Conservation (phyloP, 148 eudicot genomes). For the Hydrangea macrophylla region DNA sequence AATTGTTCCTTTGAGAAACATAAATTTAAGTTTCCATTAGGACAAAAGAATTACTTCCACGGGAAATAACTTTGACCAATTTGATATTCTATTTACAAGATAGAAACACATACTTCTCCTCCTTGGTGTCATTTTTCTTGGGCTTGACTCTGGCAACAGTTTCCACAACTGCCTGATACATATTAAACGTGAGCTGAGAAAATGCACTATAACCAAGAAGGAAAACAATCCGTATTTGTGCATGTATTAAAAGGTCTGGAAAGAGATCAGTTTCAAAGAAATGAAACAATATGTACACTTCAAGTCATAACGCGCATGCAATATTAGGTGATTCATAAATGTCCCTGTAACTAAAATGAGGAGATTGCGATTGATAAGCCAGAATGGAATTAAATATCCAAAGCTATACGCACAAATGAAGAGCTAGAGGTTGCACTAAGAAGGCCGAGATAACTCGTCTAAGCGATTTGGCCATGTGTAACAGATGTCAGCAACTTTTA, state of each 20-base stretch:
- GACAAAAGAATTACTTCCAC: background rate
- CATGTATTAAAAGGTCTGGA: background rate
- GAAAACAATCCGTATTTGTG: background rate
- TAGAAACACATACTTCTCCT: constrained; percentile 76
- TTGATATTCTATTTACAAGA: constrained; percentile 9
- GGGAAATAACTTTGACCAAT: background rate
- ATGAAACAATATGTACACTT: background rate
- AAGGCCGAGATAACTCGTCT: too few relatives aligned
- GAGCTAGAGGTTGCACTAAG: too few relatives aligned
- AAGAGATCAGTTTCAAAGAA: background rate
- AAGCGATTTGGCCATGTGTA: too few relatives aligned
- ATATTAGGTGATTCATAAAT: too few relatives aligned
- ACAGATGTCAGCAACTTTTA: too few relatives aligned
- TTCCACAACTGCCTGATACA: constrained; percentile 85
- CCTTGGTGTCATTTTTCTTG: constrained; percentile 95
- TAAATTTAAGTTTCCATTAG: background rate
- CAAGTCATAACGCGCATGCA: too few relatives aligned
- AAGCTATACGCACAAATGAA: too few relatives aligned
- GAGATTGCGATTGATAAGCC: too few relatives aligned
- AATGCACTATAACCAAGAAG: background rate
- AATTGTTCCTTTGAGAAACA: background rate
- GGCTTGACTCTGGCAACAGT: constrained; percentile 96
- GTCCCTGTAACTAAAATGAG: too few relatives aligned
- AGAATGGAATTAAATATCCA: too few relatives aligned
- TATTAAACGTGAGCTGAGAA: constrained; percentile 7